Evolutionary conservation across 331 rosid species (phyloP).

Genomic region (Quercus phellos): DNA sequence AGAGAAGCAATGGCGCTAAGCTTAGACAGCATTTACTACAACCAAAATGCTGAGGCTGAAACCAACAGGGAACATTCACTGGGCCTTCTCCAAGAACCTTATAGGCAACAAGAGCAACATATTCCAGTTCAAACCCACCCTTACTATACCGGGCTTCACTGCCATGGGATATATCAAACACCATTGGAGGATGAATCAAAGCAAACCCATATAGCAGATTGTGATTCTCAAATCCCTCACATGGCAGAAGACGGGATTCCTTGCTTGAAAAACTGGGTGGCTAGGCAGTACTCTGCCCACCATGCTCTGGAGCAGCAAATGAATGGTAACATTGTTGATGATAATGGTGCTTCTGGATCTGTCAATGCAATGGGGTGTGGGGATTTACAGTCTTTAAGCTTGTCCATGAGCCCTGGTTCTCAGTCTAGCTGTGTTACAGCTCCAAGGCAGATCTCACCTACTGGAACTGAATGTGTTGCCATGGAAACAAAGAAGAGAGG

Average conservation of each 20-base stretch:
- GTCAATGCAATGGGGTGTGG: conserved; percentile 45
- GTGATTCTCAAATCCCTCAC: conserved; percentile 36
- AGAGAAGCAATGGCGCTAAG: conserved; percentile 76
- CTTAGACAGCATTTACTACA: conserved; percentile 61
- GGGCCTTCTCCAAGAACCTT: conserved; percentile 37
- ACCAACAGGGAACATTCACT: conserved; percentile 31
- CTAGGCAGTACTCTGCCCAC: conserved; percentile 40
- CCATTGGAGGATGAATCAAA: conserved; percentile 37
- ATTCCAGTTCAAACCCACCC: conserved; percentile 32
- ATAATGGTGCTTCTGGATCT: conserved; percentile 34
- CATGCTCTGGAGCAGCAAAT: conserved; percentile 47
- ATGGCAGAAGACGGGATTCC: conserved; percentile 26
- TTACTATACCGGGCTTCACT: conserved; percentile 43
- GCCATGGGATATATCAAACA: conserved; percentile 39
- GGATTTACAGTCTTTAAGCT: conserved; percentile 66
- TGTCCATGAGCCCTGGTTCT: conserved; percentile 93
- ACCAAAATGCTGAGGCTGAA: conserved; percentile 42
- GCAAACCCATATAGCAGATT: conserved; percentile 25
- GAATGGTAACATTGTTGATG: conserved; percentile 29
- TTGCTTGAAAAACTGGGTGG: conserved; percentile 51
- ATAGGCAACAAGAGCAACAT: conserved; percentile 40
- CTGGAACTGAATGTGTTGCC: conserved; percentile 36
- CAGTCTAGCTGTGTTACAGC: conserved; percentile 82
- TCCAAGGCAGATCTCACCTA: conserved; percentile 57
- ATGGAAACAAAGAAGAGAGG: conserved; percentile 78